Percentiles rank a stretch among this genome's conserved stretches.
phyloP scores from a whole-genome alignment of 78 protist species.

The Dictyostelium discoideum region dicty_2.7 NC_007091.3:3495001-3495500 shows the following conservation, averaged over 20 bases:
- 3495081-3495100: neutral
- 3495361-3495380: neutral
- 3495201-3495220: neutral
- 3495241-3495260: neutral
- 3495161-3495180: neutral
- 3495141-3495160: neutral
- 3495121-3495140: neutral
- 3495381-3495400: neutral
- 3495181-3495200: constrained; percentile 1
- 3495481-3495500: no score
- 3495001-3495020: constrained; percentile 20
- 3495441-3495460: no score
- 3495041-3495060: neutral
- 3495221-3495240: no score
- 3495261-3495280: neutral
- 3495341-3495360: neutral
- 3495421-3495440: neutral
- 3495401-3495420: neutral
- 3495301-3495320: neutral
- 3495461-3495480: no score
- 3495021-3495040: constrained; percentile 8
- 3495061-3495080: neutral
- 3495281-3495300: constrained; percentile 1
- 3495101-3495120: neutral
- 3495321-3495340: no score